Percentiles rank a stretch among this genome's conserved stretches.
phyloP scores from a whole-genome alignment of 305 asterid species.

The Plantago rigida region DNA sequence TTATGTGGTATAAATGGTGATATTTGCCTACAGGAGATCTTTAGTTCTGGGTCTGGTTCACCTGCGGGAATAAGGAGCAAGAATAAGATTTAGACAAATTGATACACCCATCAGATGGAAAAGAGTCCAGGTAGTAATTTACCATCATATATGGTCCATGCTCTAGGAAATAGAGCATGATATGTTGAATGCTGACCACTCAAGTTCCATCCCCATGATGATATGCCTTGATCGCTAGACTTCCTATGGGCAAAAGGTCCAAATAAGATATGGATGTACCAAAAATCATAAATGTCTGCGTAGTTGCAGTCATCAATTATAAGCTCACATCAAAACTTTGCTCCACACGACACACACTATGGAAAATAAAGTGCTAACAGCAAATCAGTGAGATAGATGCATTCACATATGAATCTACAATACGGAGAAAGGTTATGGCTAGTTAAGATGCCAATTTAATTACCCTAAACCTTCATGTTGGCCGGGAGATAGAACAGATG shows the following conservation, averaged over 20 bases:
- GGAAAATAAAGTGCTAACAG: not conserved
- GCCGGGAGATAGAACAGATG: slow-evolving; percentile 92
- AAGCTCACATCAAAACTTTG: not conserved
- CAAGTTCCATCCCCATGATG: slow-evolving; percentile 99
- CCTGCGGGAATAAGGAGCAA: slow-evolving; percentile 42
- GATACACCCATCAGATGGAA: slow-evolving; percentile 17
- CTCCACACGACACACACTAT: not conserved
- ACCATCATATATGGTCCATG: slow-evolving; percentile 98
- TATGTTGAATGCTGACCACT: slow-evolving; percentile 97
- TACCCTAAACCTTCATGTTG: slow-evolving; percentile 90
- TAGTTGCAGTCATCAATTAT: not conserved
- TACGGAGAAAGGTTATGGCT: not conserved
- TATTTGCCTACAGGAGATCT: slow-evolving; percentile 91
- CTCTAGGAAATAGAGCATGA: slow-evolving; percentile 95
- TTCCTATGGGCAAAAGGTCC: slow-evolving; percentile 44
- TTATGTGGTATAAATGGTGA: slow-evolving; percentile 97
- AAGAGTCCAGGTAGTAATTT: slow-evolving; percentile 16
- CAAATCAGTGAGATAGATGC: too few relatives aligned
- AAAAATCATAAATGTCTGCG: not conserved
- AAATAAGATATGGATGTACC: slow-evolving; percentile 7
- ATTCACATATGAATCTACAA: not conserved
- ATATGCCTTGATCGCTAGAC: slow-evolving; percentile 76
- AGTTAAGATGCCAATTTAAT: slow-evolving; percentile 6
- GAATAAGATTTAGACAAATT: slow-evolving; percentile 16
- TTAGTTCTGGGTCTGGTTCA: slow-evolving; percentile 96